Percentiles rank a stretch among this genome's conserved stretches.
Conservation (phyloP, 805 yeast genomes). For the Starmerella potacharoeniae region DNA sequence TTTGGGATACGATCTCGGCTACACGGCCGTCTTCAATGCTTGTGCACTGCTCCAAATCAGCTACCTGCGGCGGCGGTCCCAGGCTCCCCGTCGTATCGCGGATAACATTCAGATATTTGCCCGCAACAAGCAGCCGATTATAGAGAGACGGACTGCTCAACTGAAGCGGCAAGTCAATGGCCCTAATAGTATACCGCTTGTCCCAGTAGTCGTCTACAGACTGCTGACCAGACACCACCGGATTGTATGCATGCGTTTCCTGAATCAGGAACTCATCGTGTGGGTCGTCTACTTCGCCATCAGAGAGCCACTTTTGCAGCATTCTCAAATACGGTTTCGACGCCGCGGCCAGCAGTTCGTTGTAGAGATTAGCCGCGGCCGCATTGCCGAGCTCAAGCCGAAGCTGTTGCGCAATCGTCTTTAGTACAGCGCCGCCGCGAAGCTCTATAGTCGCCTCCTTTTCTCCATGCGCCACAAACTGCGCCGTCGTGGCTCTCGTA, state of each 20-base stretch:
- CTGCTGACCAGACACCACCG: conserved; percentile 16
- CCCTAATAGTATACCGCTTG: conserved; percentile 53
- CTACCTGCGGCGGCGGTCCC: neutral
- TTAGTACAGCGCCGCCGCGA: conserved; percentile 69
- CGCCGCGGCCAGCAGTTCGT: conserved; percentile 43
- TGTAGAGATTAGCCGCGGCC: conserved; percentile 41
- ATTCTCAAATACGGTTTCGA: conserved; percentile 53
- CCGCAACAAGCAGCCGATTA: conserved; percentile 62
- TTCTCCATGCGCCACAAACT: conserved; percentile 34
- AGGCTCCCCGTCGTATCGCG: conserved; percentile 29
- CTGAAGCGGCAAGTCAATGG: conserved; percentile 63
- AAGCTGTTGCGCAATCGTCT: conserved; percentile 48
- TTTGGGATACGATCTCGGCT: conserved; percentile 44
- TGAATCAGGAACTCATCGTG: conserved; percentile 69
- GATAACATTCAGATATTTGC: conserved; percentile 69
- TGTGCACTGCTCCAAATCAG: conserved; percentile 19
- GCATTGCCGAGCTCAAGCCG: conserved; percentile 56
- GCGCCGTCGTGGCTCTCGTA: conserved; percentile 10
- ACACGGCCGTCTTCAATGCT: conserved; percentile 38
- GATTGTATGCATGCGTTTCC: conserved; percentile 14
- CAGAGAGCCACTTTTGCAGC: conserved; percentile 67
- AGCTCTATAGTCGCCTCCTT: conserved; percentile 27
- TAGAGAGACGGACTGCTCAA: conserved; percentile 44
- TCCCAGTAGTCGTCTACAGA: conserved; percentile 35
- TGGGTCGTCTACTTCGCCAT: conserved; percentile 67